A percentile compares a stretch with the other conserved stretches of the same genome.
These are phyloP conservation scores for Mycocentrospora acerina DNA, from an alignment of 2,329 filamentous ascomycete species.

Conservation along the genomic window DNA sequence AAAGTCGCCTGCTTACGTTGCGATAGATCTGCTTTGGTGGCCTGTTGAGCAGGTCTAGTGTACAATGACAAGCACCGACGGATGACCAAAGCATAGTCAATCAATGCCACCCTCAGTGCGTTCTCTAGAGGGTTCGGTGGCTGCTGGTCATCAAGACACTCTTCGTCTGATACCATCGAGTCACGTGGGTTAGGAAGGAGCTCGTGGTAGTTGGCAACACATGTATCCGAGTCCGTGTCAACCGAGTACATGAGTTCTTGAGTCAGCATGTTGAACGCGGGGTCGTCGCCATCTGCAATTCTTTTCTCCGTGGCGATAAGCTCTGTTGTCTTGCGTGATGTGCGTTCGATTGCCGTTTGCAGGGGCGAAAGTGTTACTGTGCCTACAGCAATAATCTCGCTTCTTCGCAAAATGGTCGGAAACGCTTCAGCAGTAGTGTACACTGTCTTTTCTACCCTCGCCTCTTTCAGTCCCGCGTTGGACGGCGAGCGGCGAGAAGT, in stretches of 20 bases:
- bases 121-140: slow-evolving; percentile 63
- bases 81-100: slow-evolving; percentile 87
- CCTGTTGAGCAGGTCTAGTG: slow-evolving; percentile 62
- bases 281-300: slow-evolving; percentile 70
- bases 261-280: slow-evolving; percentile 66
- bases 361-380: slow-evolving; percentile 70
- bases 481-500: slow-evolving; percentile 70
- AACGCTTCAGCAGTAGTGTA: slow-evolving; percentile 84
- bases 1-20: slow-evolving; percentile 57
- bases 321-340: slow-evolving; percentile 87
- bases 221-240: slow-evolving; percentile 71
- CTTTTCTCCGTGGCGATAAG: slow-evolving; percentile 74
- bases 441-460: slow-evolving; percentile 79
- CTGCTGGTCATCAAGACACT: slow-evolving; percentile 46
- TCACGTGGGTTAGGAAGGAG: slow-evolving; percentile 61
- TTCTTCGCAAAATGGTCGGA: slow-evolving; percentile 85
- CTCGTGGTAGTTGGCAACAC: slow-evolving; percentile 74
- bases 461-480: slow-evolving; percentile 66
- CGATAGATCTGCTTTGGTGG: slow-evolving; percentile 61
- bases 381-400: slow-evolving; percentile 73
- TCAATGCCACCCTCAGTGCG: slow-evolving; percentile 78
- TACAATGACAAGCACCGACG: slow-evolving; percentile 77
- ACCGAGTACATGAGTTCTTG: slow-evolving; percentile 78
- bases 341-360: slow-evolving; percentile 88
- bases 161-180: slow-evolving; percentile 39